Evolutionary conservation across 129 eudicot genomes (phyloP).

Genomic region (Smallanthus sonchifolius): DNA sequence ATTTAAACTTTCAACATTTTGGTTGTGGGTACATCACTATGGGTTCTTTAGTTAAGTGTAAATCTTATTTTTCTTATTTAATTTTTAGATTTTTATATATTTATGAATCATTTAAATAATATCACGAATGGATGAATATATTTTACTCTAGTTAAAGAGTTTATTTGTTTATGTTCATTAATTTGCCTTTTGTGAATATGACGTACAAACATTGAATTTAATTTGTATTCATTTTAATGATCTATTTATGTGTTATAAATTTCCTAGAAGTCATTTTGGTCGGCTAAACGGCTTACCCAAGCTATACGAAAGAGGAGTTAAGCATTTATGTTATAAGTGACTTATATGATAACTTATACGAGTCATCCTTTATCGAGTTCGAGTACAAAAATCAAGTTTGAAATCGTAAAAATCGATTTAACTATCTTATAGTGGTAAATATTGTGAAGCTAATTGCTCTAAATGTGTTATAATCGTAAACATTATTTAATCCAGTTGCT

Average conservation of each 20-base stretch:
- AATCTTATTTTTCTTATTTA: not conserved
- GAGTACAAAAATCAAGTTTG: not conserved
- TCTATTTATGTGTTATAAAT: not conserved
- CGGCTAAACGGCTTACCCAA: not conserved
- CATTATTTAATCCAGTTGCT: too few species aligned
- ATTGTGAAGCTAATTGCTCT: too few species aligned
- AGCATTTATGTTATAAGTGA: not conserved
- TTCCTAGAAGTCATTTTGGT: not conserved
- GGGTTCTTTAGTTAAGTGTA: constrained; percentile 23
- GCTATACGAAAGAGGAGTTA: not conserved
- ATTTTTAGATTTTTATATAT: not conserved
- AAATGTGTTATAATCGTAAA: too few species aligned
- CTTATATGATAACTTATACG: not conserved
- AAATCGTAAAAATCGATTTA: not conserved
- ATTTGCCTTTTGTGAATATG: not conserved
- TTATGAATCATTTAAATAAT: not conserved
- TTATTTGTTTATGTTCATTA: not conserved
- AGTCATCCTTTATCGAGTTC: too few species aligned
- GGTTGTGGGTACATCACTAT: not conserved
- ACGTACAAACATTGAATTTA: not conserved
- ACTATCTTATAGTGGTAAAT: not conserved
- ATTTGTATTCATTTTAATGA: not conserved
- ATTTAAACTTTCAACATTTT: too few species aligned
- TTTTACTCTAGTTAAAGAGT: not conserved
- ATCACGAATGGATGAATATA: not conserved